Evolutionary conservation across 768 basidiomycete species (phyloP).

Genomic region (Suillus sp.): DNA sequence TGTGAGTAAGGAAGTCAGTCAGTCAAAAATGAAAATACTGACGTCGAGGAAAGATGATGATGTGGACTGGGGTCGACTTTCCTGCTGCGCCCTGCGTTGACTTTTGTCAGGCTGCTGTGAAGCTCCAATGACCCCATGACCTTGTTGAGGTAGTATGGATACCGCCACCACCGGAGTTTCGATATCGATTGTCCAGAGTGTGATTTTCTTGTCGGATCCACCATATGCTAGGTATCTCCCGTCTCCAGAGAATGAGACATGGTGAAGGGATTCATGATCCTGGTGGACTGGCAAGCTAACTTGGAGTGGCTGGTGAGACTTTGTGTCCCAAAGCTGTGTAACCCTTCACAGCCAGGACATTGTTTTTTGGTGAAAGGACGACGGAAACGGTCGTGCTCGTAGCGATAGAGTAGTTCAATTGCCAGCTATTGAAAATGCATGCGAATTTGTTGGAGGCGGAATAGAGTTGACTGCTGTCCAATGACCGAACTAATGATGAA

Average conservation of each 20-base stretch:
- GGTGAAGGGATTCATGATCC: not conserved
- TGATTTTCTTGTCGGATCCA: not conserved
- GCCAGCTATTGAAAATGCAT: not conserved
- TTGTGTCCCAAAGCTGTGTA: not conserved
- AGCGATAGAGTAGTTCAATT: not conserved
- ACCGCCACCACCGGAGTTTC: not conserved
- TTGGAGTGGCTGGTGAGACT: not conserved
- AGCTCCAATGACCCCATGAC: not conserved
- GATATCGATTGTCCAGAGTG: not conserved
- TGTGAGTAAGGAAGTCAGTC: not conserved
- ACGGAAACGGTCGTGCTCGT: not conserved
- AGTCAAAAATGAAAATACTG: not conserved
- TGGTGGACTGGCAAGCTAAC: not conserved
- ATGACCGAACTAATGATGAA: not conserved
- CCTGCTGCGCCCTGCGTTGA: not conserved
- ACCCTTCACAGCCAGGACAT: not conserved
- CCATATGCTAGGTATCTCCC: not conserved
- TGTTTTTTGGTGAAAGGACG: not conserved
- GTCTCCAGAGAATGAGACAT: not conserved
- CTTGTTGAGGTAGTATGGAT: not conserved
- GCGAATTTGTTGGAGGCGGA: not conserved
- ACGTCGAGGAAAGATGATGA: not conserved
- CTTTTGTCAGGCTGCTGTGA: too few species aligned
- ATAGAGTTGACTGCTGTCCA: not conserved
- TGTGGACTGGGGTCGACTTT: not conserved